Evolutionary conservation across 805 yeast genomes (phyloP), one percentile per base, ranked within the genome.

Genomic region (Metschnikowia gruessii): DNA sequence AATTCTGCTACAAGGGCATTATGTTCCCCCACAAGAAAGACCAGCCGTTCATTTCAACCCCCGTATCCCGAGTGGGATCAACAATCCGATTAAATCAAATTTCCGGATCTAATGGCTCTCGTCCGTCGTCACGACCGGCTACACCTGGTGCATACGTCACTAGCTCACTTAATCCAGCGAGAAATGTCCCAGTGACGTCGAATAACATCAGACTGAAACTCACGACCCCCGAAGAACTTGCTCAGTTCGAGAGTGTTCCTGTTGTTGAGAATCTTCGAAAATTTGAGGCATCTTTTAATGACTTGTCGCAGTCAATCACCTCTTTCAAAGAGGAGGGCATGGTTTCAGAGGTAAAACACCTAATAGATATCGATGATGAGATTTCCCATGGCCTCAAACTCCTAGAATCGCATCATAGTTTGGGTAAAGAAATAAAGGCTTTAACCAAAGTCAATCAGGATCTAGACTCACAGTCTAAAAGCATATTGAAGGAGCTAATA

Each of bases 161-260:
- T 8, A 68, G 74, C 15, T 68, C 75, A 12, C 60, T 71, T 31
- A 72, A 71, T 45, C 76, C 76, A 10, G 58, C 56, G 21, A 56
- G 60, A 46, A 65, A 65, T 49, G 39, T 58, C 9, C 68, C 68
- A 1, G 58, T 56, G n/a, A 51, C 59, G 7, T 52, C 62, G 2
- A 60, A 56, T 24, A 49, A 45, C 40, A 39, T 39, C 31, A 51
- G 48, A 30, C 51, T 56, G 43, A 54, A 51, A 30, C 48, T 51
- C 37, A 52, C 43, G 17, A 56, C 58, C 21, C 56, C 52, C 21
- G 64, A 62, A 18, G 69, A 63, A 19, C 46, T 60, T 11, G 58
- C 56, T 10, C 44, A 48, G 35, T 68, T 66, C 45, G 69, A 69
- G 39, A 52, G 60, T n/a, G 51, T 71, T 9, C 64, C 68, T 4